A percentile compares a stretch with the other conserved stretches of the same genome.
Evolutionary conservation across 306 rosid species (phyloP).

Genomic region (Trifolium repens): DNA sequence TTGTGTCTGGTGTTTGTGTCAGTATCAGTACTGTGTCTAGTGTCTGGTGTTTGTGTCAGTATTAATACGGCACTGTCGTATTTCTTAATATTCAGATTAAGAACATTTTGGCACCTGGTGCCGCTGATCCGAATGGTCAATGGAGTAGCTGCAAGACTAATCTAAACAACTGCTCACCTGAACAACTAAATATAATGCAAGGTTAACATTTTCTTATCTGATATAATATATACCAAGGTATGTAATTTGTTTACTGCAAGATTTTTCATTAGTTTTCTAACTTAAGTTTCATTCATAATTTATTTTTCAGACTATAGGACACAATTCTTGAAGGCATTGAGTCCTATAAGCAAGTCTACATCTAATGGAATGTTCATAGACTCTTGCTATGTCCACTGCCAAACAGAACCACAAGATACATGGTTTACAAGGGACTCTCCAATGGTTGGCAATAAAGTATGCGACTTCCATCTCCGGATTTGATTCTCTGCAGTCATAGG

Average conservation of each 20-base stretch:
- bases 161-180: conserved; percentile 61
- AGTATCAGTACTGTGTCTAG: too few relatives aligned
- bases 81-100: conserved; percentile 55
- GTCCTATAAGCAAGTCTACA: conserved; percentile 41
- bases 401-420: conserved; percentile 82
- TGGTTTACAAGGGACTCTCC: conserved; percentile 77
- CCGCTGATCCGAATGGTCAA: conserved; percentile 70
- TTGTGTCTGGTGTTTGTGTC: background rate
- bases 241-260: background rate
- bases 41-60: too few relatives aligned
- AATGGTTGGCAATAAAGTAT: conserved; percentile 61
- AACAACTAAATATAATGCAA: conserved; percentile 67
- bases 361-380: conserved; percentile 76
- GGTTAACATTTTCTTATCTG: conserved; percentile 46
- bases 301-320: conserved; percentile 60
- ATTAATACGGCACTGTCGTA: background rate
- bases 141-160: conserved; percentile 75
- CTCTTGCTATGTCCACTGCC: conserved; percentile 93
- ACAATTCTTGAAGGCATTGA: conserved; percentile 65
- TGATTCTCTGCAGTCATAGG: background rate
- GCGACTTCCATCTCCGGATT: background rate
- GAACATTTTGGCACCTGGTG: conserved; percentile 73
- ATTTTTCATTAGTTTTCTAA: conserved; percentile 3
- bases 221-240: background rate
- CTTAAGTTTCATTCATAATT: background rate